Conservation (phyloP, 2,329 filamentous ascomycete species). For the Pseudogymnoascus sp. region DNA sequence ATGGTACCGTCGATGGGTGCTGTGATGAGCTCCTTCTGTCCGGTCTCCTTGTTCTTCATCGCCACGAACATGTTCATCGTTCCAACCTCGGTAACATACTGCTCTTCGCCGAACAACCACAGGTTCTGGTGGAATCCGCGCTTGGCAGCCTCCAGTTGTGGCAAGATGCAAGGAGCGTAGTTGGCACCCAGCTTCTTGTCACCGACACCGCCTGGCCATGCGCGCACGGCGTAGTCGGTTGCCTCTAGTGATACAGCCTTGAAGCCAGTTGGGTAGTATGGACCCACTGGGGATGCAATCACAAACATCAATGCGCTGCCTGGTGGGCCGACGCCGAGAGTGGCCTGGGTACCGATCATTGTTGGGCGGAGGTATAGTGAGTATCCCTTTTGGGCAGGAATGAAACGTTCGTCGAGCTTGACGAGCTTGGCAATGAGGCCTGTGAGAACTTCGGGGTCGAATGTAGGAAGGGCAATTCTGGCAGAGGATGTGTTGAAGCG, state of each 20-base stretch:
- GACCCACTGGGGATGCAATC: conserved; percentile 91
- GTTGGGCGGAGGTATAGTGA: conserved; percentile 92
- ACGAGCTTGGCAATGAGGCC: conserved; percentile 74
- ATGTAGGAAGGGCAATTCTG: conserved; percentile 86
- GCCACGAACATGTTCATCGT: conserved; percentile 98
- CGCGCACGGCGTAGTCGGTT: conserved; percentile 90
- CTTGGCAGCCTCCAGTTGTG: conserved; percentile 82
- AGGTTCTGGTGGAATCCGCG: conserved; percentile 96
- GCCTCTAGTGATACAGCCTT: conserved; percentile 94
- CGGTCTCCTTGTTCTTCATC: conserved; percentile 75
- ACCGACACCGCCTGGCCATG: conserved; percentile 94
- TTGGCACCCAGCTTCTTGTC: conserved; percentile 98
- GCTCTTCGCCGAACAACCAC: conserved; percentile 93
- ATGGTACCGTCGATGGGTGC: conserved; percentile 95
- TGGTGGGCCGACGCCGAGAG: conserved; percentile 85
- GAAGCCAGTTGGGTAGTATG: conserved; percentile 97
- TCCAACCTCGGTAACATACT: conserved; percentile 93
- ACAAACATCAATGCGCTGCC: conserved; percentile 87
- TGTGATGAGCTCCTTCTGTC: conserved; percentile 87
- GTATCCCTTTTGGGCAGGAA: conserved; percentile 79
- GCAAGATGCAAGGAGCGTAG: conserved; percentile 98
- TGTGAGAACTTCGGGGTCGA: conserved; percentile 64
- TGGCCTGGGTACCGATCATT: conserved; percentile 93
- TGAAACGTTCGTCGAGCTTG: conserved; percentile 78
- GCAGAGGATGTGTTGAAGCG: conserved; percentile 85